These are phyloP conservation scores for Psilocybe cyanescens DNA, from an alignment of 768 basidiomycete species.

Conservation along the genomic window DNA sequence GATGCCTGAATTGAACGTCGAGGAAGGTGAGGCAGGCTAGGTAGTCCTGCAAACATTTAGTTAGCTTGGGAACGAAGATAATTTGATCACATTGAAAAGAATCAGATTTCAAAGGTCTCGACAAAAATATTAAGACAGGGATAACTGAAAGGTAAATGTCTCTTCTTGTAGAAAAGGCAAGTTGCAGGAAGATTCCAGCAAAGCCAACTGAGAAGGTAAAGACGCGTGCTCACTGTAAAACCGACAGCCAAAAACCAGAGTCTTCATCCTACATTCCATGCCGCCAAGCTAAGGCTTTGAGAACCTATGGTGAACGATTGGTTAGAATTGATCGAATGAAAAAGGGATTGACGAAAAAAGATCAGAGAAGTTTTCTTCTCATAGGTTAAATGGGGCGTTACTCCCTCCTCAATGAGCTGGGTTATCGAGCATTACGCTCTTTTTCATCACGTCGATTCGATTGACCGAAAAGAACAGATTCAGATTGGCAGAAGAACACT, in stretches of 20 bases:
- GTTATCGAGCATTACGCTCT: conserved; percentile 83
- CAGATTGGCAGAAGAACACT: not conserved
- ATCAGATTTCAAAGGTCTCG: conserved; percentile 52
- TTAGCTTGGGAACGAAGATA: not conserved
- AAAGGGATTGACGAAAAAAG: not conserved
- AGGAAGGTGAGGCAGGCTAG: not conserved
- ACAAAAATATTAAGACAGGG: conserved; percentile 73
- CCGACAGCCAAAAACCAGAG: too few relatives aligned
- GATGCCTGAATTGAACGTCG: not conserved
- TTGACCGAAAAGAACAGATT: not conserved
- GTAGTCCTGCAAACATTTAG: not conserved
- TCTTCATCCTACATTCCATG: too few relatives aligned
- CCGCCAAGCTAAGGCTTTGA: not conserved
- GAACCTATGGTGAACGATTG: not conserved
- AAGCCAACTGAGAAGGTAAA: not conserved
- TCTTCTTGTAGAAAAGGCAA: conserved; percentile 36
- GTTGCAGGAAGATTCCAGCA: not conserved
- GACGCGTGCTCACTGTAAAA: conserved; percentile 6
- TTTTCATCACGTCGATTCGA: conserved; percentile 60
- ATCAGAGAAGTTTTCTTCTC: conserved; percentile 63
- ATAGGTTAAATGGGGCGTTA: conserved; percentile 79
- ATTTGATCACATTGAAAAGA: not conserved
- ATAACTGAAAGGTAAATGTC: conserved; percentile 62
- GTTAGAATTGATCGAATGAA: conserved; percentile 1
- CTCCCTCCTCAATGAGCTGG: conserved; percentile 96